Evolutionary conservation across 169 alveolate genomes (phyloP), one percentile per base, ranked within the genome.

Genomic region (Ichthyophthirius multifiliis): DNA sequence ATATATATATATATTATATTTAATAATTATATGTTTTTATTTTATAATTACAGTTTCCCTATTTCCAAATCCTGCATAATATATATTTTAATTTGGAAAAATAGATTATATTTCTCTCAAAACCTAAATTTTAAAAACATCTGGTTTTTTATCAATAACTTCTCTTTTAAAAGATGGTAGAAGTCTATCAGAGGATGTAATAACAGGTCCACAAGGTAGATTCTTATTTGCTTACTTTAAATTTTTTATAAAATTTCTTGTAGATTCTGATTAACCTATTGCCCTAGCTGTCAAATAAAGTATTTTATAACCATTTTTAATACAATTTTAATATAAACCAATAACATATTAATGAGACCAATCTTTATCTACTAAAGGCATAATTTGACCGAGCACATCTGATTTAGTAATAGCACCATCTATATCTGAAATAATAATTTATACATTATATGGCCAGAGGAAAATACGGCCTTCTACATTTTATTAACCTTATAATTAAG

Each of bases 51-150:
- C 97, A 35, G 98, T 94, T 47, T 97, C 99, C 75, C 98, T 95
- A 90, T 98, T 98, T 16, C 99, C 99, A 92, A 98, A 98, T 6
- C 99, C 99, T 15, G 99, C 99, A 83, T 94, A 97, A 88, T 96
- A 97, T 15, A 98, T 99, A 76, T 95, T 88, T 47, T 88, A 85
- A 44, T 94, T 94, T 5, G 99, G 98, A 82, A 98, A 98, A n/a
- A 98, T 88, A 77, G 89, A 90, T 76, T 96, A 92, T 35, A 98
- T 96, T 84, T 97, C 99, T 43, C 97, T 83, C 39, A 98, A 90
- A n/a, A 98, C 98, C 10, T 97, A 95, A 16, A 98, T 97, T 89
- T 98, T 98, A 77, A 97, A 97, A 79, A 96, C 92, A 83, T 97
- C 95, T 1, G 99, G 99, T 63, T 93, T 94, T 83, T 94, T 95